Conservation (phyloP, 2,329 filamentous ascomycete genomes). For the Thielaviopsis musarum region DNA sequence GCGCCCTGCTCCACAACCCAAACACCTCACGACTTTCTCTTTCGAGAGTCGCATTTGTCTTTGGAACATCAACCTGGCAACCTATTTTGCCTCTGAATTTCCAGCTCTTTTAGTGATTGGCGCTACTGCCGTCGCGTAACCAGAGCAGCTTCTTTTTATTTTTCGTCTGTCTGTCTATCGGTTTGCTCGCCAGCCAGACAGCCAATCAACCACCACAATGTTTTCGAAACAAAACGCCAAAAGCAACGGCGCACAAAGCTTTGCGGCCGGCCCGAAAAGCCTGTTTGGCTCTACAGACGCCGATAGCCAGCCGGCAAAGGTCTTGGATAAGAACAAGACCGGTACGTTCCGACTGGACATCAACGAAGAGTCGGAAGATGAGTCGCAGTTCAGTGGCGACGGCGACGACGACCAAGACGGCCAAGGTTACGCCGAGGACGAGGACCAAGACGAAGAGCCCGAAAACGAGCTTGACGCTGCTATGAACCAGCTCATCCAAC, state of each 20-base stretch:
- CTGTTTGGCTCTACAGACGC: constrained; percentile 19
- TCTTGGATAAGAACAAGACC: neutral
- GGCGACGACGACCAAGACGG: constrained; percentile 23
- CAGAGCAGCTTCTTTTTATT: neutral
- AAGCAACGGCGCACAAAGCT: constrained; percentile 14
- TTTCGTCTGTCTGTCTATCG: neutral
- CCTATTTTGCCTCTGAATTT: neutral
- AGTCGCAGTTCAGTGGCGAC: constrained; percentile 13
- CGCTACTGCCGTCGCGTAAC: neutral
- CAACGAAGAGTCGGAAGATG: constrained; percentile 17
- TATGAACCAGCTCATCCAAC: constrained; percentile 11
- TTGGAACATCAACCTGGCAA: neutral
- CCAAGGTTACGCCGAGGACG: constrained; percentile 24
- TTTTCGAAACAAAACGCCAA: neutral
- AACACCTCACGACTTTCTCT: neutral
- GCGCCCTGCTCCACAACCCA: neutral
- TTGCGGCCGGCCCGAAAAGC: constrained; percentile 32
- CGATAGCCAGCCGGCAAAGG: constrained; percentile 3
- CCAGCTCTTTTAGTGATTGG: neutral
- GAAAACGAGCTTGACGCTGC: constrained; percentile 19
- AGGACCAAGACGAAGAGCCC: constrained; percentile 19
- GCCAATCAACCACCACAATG: neutral
- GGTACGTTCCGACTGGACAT: constrained; percentile 15
- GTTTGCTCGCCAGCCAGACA: neutral
- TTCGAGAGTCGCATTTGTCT: neutral